These are phyloP conservation scores for Pythium aristosporum DNA, from an alignment of 352 stramenopile species.

Conservation along the genomic window DNA sequence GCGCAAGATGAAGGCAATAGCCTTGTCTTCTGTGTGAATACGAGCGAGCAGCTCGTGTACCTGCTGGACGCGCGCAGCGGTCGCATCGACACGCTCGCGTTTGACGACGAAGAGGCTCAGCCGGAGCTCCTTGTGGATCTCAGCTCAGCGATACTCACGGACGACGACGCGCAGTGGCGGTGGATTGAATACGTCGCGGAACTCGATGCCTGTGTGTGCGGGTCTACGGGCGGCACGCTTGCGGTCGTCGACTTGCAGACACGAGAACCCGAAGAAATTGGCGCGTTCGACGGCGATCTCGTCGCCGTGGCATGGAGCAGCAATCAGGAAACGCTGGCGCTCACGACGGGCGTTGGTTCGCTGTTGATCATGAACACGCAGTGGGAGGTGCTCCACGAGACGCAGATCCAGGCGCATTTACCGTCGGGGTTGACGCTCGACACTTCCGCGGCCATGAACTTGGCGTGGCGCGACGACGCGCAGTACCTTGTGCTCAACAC, in stretches of 20 bases:
- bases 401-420: slow-evolving; percentile 39
- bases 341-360: slow-evolving; percentile 56
- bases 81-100: slow-evolving; percentile 20
- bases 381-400: slow-evolving; percentile 79
- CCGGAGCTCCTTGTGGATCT: slow-evolving; percentile 39
- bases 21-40: slow-evolving; percentile 34
- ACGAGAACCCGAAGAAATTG: slow-evolving; percentile 59
- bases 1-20: neutral
- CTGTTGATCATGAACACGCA: slow-evolving; percentile 76
- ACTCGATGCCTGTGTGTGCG: slow-evolving; percentile 58
- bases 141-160: slow-evolving; percentile 20
- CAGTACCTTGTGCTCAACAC: slow-evolving; percentile 69
- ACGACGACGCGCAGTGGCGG: slow-evolving; percentile 33
- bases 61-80: slow-evolving; percentile 23
- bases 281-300: slow-evolving; percentile 60
- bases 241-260: slow-evolving; percentile 52
- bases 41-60: slow-evolving; percentile 30
- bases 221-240: slow-evolving; percentile 44
- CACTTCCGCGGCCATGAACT: slow-evolving; percentile 16
- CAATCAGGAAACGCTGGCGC: slow-evolving; percentile 67
- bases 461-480: slow-evolving; percentile 76
- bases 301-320: slow-evolving; percentile 60
- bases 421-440: slow-evolving; percentile 25
- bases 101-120: slow-evolving; percentile 26
- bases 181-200: slow-evolving; percentile 71